Percentiles rank a stretch among this genome's conserved stretches.
Conservation (phyloP, 306 rosid genomes). For the Lotus japonicus region DNA sequence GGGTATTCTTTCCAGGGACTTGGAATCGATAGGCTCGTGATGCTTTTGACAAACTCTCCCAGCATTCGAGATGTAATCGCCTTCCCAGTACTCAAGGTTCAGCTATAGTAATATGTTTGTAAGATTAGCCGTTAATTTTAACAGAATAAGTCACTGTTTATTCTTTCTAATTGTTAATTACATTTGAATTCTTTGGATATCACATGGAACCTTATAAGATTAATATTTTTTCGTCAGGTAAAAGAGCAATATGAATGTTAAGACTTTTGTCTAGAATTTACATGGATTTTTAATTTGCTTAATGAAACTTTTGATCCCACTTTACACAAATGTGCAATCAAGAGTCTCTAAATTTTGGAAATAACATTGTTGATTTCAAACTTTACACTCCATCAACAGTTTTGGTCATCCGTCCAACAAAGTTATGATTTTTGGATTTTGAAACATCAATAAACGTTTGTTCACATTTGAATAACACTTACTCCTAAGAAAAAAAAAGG, state of each 20-base stretch:
- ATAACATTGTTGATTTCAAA: too few relatives aligned
- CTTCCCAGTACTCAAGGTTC: slow-evolving; percentile 82
- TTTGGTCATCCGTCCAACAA: too few relatives aligned
- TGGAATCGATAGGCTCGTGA: slow-evolving; percentile 93
- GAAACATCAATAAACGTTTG: too few relatives aligned
- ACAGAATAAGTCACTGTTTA: not conserved
- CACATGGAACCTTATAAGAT: not conserved
- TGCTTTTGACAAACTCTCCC: slow-evolving; percentile 87
- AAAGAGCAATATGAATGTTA: not conserved
- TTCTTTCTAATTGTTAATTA: not conserved
- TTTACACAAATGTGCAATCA: too few relatives aligned
- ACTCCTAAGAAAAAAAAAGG: too few relatives aligned
- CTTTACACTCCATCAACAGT: too few relatives aligned
- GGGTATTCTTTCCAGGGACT: slow-evolving; percentile 64
- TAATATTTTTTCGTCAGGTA: not conserved
- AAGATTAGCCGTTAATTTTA: not conserved
- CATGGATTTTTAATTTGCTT: too few relatives aligned
- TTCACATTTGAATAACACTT: too few relatives aligned
- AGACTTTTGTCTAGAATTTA: not conserved
- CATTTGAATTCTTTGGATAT: not conserved
- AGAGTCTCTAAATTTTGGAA: too few relatives aligned
- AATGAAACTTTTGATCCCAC: too few relatives aligned
- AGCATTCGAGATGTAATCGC: slow-evolving; percentile 96
- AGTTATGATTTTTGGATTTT: too few relatives aligned
- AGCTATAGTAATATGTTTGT: slow-evolving; percentile 35